These are phyloP conservation scores for Leishmania guyanensis DNA, from an alignment of 208 protist species.

Conservation along the genomic window DNA sequence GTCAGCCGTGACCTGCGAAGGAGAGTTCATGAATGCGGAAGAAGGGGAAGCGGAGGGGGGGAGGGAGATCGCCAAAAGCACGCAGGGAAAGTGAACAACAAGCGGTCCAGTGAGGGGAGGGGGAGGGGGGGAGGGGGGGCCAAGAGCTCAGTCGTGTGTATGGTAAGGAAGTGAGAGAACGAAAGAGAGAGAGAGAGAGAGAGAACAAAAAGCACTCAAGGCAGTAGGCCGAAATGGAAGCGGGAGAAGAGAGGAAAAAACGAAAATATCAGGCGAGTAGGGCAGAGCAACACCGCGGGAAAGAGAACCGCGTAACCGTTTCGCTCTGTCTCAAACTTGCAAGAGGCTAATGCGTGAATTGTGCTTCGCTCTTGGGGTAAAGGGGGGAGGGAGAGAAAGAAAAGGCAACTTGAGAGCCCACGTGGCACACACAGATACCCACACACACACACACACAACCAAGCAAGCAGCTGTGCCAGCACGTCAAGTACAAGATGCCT, in stretches of 20 bases:
- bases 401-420: not conserved
- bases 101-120: not conserved
- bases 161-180: not conserved
- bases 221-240: too few species aligned
- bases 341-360: not conserved
- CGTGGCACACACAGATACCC: not conserved
- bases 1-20: not conserved
- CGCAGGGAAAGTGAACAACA: not conserved
- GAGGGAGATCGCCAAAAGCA: not conserved
- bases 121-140: not conserved
- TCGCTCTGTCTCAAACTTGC: not conserved
- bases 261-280: not conserved
- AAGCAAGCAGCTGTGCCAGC: not conserved
- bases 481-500: not conserved
- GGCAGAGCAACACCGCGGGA: not conserved
- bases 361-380: not conserved
- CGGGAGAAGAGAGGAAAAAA: not conserved
- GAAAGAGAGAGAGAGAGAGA: not conserved
- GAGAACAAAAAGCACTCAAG: not conserved
- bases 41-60: not conserved
- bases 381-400: too few species aligned
- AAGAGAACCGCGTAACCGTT: not conserved
- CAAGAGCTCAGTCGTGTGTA: not conserved
- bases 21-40: conserved; percentile 12
- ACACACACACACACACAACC: not conserved